phyloP scores from a whole-genome alignment of 352 stramenopile species.

The Pythium biforme region DNA sequence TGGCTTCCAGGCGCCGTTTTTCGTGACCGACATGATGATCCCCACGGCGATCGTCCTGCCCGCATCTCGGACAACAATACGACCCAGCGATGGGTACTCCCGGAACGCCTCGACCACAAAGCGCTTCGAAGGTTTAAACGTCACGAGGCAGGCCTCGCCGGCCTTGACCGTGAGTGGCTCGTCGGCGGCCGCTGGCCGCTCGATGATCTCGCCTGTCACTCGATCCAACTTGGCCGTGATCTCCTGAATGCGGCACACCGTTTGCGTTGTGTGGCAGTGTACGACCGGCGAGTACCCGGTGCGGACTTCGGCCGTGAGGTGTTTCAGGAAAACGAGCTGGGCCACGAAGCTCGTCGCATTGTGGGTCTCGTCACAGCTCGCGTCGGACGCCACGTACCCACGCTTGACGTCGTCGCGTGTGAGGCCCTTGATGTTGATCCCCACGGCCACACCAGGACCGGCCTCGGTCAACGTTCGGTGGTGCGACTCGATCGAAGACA shows the following conservation, averaged over 20 bases:
- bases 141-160: slow-evolving; percentile 96
- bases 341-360: slow-evolving; percentile 89
- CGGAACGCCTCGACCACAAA: slow-evolving; percentile 96
- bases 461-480: slow-evolving; percentile 92
- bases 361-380: slow-evolving; percentile 90
- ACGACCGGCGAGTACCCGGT: slow-evolving; percentile 95
- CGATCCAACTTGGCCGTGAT: slow-evolving; percentile 98
- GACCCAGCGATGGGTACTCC: slow-evolving; percentile 95
- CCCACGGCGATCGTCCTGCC: slow-evolving; percentile 92
- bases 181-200: slow-evolving; percentile 89
- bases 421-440: slow-evolving; percentile 98
- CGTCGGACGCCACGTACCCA: slow-evolving; percentile 95
- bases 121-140: slow-evolving; percentile 92
- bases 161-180: slow-evolving; percentile 40
- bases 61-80: slow-evolving; percentile 94
- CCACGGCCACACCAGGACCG: slow-evolving; percentile 94
- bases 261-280: slow-evolving; percentile 98
- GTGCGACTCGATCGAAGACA: slow-evolving; percentile 97
- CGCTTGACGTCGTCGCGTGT: slow-evolving; percentile 93
- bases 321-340: slow-evolving; percentile 96
- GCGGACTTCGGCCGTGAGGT: slow-evolving; percentile 59
- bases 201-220: slow-evolving; percentile 93
- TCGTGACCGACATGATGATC: slow-evolving; percentile 89
- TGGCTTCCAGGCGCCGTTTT: too few species aligned
- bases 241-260: slow-evolving; percentile 93